These are phyloP conservation scores for Dissophora globulifera DNA, from an alignment of 192 early-diverging fungal species.

Conservation along the genomic window DNA sequence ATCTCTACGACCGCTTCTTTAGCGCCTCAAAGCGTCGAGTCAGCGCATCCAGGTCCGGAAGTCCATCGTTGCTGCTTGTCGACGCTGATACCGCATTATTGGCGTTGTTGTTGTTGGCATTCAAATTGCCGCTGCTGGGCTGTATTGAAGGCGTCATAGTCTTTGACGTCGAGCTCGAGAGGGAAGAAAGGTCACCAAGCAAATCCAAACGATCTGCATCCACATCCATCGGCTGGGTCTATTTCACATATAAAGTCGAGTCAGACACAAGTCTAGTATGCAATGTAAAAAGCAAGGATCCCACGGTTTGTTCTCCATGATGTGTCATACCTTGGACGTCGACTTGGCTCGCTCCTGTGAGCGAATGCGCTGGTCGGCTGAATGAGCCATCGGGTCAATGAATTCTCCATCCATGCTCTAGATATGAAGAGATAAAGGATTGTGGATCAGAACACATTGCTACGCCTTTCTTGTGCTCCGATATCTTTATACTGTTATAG, in stretches of 20 bases:
- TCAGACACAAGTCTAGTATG: too few relatives aligned
- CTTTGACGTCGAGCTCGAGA: slow-evolving; percentile 14
- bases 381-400: slow-evolving; percentile 38
- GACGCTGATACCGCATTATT: slow-evolving; percentile 8
- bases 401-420: slow-evolving; percentile 40
- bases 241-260: background rate
- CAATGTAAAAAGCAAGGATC: too few relatives aligned
- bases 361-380: slow-evolving; percentile 14
- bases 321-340: slow-evolving; percentile 11
- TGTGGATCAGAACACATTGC: slow-evolving; percentile 24
- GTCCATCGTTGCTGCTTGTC: slow-evolving; percentile 45
- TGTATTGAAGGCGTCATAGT: slow-evolving; percentile 5
- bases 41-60: slow-evolving; percentile 80
- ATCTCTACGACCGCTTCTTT: slow-evolving; percentile 51
- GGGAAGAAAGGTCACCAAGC: slow-evolving; percentile 12
- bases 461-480: background rate
- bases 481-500: slow-evolving; percentile 15
- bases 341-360: background rate
- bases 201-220: slow-evolving; percentile 27
- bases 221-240: slow-evolving; percentile 23
- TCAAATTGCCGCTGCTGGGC: slow-evolving; percentile 13
- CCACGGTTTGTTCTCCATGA: too few relatives aligned
- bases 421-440: background rate
- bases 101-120: background rate
- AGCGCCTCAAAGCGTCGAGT: slow-evolving; percentile 81